Evolutionary conservation across 192 early-diverging fungal species (phyloP), one percentile per base, ranked within the genome.

Genomic region (Gryganskiella cystojenkinii): DNA sequence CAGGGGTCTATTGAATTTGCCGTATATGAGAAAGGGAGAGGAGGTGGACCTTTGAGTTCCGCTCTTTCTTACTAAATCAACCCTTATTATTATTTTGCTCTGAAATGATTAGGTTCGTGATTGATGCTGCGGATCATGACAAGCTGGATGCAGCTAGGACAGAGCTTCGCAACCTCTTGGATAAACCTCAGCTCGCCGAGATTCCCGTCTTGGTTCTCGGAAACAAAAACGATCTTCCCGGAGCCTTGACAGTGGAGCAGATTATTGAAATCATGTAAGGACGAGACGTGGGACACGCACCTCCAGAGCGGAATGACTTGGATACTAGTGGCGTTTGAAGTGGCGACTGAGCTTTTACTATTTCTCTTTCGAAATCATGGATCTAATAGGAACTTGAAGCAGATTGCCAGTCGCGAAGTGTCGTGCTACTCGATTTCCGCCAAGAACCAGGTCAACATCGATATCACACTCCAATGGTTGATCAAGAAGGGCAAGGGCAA

Each of bases 361-460:
- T 40, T 20, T 34, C 27, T 25, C 9, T 53, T 15, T 58, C 60
- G 49, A 71, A 42, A 13, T 67, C 19, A 31, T 34, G 45, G 63
- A n/a, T n/a, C 10, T 27, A 59, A 54, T 56, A 95, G 93, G 70
- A 91, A 93, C 56, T 83, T 99, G 68, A 93, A 95, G 79, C 85
- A 88, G 17, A 96, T 98, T 71, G 91, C 91, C 25, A 91, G 91
- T 68, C 89, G 98, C 22, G 98, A 99, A 80, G 96, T 99, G 31
- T 92, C 95, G 9, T 98, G 96, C 84, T 99, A 99, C 81, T 98
- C 96, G 11, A 96, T 98, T 62, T 99, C 97, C 17, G 96, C 97
- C 30, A 99, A 99, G 84, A 98, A 98, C 70, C 89, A 95, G 69
- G 91, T 95, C 71, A 98, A 98, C 79, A 99, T 99, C 68, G 98